Evolutionary conservation across 768 basidiomycete species (phyloP).

Genomic region (Russula vinacea): DNA sequence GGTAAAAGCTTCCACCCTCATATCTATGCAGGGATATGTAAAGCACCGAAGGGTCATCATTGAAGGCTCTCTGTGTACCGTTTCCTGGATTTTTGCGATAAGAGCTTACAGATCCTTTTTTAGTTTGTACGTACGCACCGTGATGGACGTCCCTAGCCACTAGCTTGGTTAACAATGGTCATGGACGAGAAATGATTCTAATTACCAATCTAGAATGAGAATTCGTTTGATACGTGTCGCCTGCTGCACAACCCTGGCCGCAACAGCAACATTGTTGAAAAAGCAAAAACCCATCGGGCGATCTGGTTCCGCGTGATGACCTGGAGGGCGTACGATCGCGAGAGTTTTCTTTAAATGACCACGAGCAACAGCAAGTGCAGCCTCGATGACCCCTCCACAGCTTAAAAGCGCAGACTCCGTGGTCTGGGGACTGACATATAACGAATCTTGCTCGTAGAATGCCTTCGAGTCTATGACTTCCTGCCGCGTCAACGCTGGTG

Average conservation of each 20-base stretch:
- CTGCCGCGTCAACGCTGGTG: conserved; percentile 68
- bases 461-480: conserved; percentile 69
- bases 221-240: conserved; percentile 70
- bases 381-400: conserved; percentile 93
- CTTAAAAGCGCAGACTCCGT: conserved; percentile 83
- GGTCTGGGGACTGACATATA: conserved; percentile 87
- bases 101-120: not conserved
- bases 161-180: conserved; percentile 7
- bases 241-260: conserved; percentile 76
- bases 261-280: conserved; percentile 97
- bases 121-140: conserved; percentile 45
- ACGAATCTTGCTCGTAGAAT: conserved; percentile 88
- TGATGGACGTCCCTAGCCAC: conserved; percentile 87
- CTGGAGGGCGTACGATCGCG: conserved; percentile 95
- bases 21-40: conserved; percentile 96
- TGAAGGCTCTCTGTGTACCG: conserved; percentile 94
- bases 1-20: conserved; percentile 89
- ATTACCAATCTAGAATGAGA: conserved; percentile 93
- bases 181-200: conserved; percentile 22
- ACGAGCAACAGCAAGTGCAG: conserved; percentile 79
- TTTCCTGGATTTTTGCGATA: conserved; percentile 58
- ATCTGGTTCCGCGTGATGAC: conserved; percentile 97
- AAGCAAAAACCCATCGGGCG: conserved; percentile 99
- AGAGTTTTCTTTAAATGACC: conserved; percentile 80
- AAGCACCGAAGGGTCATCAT: conserved; percentile 85